Evolutionary conservation across 345 rosid genomes (phyloP), one percentile per base, ranked within the genome.

Genomic region (Melaleuca quinquenervia): DNA sequence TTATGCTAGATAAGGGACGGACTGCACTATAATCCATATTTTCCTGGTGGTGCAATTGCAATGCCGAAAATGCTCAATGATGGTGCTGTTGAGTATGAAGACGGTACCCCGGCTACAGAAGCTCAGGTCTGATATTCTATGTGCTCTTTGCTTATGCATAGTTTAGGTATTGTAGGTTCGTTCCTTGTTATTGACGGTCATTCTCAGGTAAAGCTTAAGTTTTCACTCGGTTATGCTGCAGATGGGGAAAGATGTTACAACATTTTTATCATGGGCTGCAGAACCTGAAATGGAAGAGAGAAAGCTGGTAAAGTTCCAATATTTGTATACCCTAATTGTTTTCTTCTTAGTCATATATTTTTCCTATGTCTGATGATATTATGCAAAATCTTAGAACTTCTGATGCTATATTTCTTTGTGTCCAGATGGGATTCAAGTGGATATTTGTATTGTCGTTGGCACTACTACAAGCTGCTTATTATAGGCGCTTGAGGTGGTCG

Each of bases 281-380:
- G 99, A 98, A 88, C 99, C 99, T 24, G 99, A 98, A 91, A 98
- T 98, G 99, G 99, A 98, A 90, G 99, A 98, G 89, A 93, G 99
- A 90, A 98, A 98, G 86, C 88, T 98, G 96, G 99, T 98, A 92
- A 50, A 76, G 85, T 56, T 56, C 24, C 48, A 0, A 70, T 70
- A 48, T 36, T 75, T 85, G 22, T 54, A 3, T 12, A 52, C 44
- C 13, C 45, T 54, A 22, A 36, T 54, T 24, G 50, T 52, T n/a
- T 84, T 64, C 75, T 87, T 13, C 41, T 54, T 87, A 11, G 62
- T 18, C 82, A 22, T 41, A 21, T 6, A 20, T 80, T 29, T 14
- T n/a, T 24, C 62, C 52, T 36, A 36, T 45, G 52, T 58, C 7
- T 2, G 52, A 20, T 70, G 80, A 36, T 36, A 70, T 70, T 36